Base-by-base conservation (phyloP, 805 yeast species). In the Wickerhamiella azyma region DNA sequence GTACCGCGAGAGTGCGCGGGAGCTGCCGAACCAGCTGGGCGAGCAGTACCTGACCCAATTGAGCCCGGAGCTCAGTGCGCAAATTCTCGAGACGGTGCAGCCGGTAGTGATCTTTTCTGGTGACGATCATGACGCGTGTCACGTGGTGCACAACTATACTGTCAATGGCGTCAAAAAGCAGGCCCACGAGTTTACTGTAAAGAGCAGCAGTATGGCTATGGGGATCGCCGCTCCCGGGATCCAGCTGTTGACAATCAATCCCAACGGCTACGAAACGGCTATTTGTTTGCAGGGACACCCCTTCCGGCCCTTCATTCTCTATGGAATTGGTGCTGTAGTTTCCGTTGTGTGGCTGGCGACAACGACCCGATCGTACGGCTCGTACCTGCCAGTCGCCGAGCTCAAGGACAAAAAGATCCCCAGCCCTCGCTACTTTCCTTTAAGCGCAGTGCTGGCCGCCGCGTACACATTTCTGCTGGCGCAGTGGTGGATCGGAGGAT, bases 91-190 rank as follows among this genome's bases (percentile, higher is more conserved):
- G 6, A 66, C 63, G 9, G 60, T 89, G 1, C 64, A 71, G 39
- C 99, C 99, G 0, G 68, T 68, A 13, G 61, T 79, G 9, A 70
- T 83, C 3, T 84, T 86, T 57, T 77, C 94, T 5, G 99, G 98
- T 1, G 99, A 92, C 61, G 98, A 92, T 60, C 99, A 92, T 65
- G 98, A 92, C 61, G 86, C 85, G 55, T 92, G 99, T 61, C 85
- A 82, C 52, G 71, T 81, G 26, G 64, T 65, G 17, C 96, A 89
- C 59, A 47, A 54, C 4, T 65, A 58, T 51, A 43, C 50, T n/a
- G 37, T 35, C 6, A 46, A 53, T 26, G 40, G 33, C 9, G 41
- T 24, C 21, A 56, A 52, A 9, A 50, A 52, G 33, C 55, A 52
- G 2, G 69, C 76, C 2, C 79, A 79, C 43, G 98, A 92, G 60